These are phyloP conservation scores for Dothiorella sarmentorum DNA, from an alignment of 2,329 filamentous ascomycete genomes.

Conservation along the genomic window DNA sequence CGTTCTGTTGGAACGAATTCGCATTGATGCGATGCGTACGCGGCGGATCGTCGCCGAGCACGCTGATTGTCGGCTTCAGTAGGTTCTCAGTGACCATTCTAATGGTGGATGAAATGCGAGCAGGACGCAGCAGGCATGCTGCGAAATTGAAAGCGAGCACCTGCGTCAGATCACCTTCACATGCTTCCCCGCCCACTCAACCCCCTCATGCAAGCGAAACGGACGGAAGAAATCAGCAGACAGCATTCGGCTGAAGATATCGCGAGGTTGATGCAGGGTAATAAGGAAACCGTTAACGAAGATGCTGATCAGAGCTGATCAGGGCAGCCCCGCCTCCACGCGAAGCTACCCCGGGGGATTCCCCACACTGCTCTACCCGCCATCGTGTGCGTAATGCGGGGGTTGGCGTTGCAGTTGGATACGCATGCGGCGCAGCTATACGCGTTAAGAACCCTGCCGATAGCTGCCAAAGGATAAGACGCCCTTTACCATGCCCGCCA, in stretches of 20 bases:
- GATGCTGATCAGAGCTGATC: conserved; percentile 12
- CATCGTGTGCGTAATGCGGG: conserved; percentile 2
- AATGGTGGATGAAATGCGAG: neutral
- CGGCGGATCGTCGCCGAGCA: conserved; percentile 27
- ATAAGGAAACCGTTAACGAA: neutral
- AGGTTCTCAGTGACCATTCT: neutral
- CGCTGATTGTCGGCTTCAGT: neutral
- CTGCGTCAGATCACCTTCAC: neutral
- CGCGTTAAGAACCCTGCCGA: neutral
- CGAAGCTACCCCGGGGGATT: conserved; percentile 5
- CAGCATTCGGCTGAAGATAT: neutral
- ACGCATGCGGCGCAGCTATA: neutral
- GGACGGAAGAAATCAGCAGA: conserved; percentile 1
- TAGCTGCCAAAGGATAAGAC: neutral
- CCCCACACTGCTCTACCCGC: neutral
- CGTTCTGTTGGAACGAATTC: conserved; percentile 50
- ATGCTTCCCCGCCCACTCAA: neutral
- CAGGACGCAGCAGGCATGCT: too few species aligned
- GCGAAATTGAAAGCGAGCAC: too few species aligned
- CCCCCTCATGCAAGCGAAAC: too few species aligned
- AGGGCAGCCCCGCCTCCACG: neutral
- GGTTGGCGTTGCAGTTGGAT: neutral
- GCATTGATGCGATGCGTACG: conserved; percentile 43
- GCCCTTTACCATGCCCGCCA: neutral
- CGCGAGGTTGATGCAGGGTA: neutral